Base-by-base conservation (phyloP, 805 yeast genomes). In the Ogataea paraovalis region DNA sequence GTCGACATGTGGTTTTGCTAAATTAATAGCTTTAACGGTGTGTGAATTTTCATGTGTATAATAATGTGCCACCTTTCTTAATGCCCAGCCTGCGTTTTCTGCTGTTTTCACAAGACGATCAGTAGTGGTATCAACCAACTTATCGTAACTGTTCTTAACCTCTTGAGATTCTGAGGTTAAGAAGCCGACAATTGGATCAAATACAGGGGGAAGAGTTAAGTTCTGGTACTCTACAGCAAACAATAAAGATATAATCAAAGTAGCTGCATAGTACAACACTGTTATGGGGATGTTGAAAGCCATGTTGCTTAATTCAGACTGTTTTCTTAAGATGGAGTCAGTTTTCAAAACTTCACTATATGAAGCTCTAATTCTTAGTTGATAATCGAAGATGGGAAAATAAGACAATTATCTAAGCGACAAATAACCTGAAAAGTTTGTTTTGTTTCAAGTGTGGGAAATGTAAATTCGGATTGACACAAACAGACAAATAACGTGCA, bases 201-300 rank as follows among this genome's bases (percentile, higher is more conserved):
- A 41, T 22, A 39, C 39, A 20, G 25, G 44, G 3, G 56, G 53
- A 19, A 55, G 44, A 19, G 45, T 27, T 30, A 55, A 30, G 18
- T 45, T 33, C 30, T 53, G 55, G 22, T 46, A 42, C 33, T 44
- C 48, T 22, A 46, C 49, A 19, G 51, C 22, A 18, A 51, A 30
- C 13, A 53, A 18, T 34, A 55, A 36, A 34, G 59, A 55, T n/a
- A 55, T 42, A 40, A 55, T 41, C 18, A 52, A 41, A 6, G 53
- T 50, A 32, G 51, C 46, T 27, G 52, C 53, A 34, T 55, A 55
- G 46, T 55, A 55, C 6, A 51, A 39, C 23, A 37, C 23, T 14
- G 22, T 37, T 37, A 23, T 13, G 16, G 40, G 22, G 23, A 9
- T 19, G 9, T 37, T 5, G 19, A 37, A 18, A 20, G 16, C 34